Percentiles rank a stretch among this genome's conserved stretches.
phyloP scores from a whole-genome alignment of 1,284 basidiomycete genomes.

The Thecaphora thlaspeos region DNA sequence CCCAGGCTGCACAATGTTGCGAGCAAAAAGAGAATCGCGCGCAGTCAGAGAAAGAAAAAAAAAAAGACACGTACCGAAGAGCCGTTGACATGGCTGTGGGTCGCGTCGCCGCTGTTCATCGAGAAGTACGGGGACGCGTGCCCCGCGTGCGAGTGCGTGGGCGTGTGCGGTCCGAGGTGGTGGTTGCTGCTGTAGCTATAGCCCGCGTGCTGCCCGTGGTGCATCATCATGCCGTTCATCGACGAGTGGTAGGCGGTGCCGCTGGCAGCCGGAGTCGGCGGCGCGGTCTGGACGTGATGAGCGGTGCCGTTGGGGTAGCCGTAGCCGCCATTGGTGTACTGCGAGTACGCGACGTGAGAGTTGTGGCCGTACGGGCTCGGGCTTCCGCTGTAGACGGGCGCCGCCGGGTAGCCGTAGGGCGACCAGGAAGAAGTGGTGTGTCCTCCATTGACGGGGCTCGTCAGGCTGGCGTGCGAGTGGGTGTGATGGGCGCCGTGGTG shows the following conservation, averaged over 20 bases:
- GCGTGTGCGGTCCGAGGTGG: constrained; percentile 36
- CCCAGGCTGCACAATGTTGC: no score
- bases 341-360: constrained; percentile 21
- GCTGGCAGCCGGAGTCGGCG: constrained; percentile 31
- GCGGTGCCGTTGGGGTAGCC: constrained; percentile 29
- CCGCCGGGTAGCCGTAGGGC: constrained; percentile 36
- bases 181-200: constrained; percentile 28
- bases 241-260: constrained; percentile 25
- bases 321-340: constrained; percentile 33
- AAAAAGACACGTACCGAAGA: constrained; percentile 6
- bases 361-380: constrained; percentile 38
- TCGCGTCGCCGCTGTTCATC: constrained; percentile 36
- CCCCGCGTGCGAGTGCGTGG: constrained; percentile 22
- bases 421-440: constrained; percentile 34
- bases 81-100: constrained; percentile 37
- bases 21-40: no score
- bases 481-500: constrained; percentile 29
- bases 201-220: constrained; percentile 34
- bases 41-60: neutral
- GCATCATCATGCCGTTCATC: constrained; percentile 42
- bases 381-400: constrained; percentile 33
- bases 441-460: constrained; percentile 34
- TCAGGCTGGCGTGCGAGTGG: constrained; percentile 23
- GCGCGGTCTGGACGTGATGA: constrained; percentile 29
- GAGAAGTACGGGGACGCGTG: constrained; percentile 34